These are phyloP conservation scores for Wickerhamiella shivajii DNA, from an alignment of 805 yeast species.

Conservation along the genomic window DNA sequence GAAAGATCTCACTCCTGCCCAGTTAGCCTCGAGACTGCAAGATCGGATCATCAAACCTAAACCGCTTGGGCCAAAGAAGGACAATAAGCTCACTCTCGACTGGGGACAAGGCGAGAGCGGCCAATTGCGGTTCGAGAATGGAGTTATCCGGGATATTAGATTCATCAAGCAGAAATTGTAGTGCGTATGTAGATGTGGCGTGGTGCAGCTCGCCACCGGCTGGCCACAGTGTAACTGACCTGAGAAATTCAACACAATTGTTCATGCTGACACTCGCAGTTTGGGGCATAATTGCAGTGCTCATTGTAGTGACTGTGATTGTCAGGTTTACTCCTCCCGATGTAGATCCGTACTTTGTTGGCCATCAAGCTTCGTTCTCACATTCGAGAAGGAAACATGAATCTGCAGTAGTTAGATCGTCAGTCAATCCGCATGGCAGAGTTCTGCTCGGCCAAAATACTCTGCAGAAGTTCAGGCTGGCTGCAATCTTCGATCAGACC, in stretches of 20 bases:
- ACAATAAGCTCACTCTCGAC: constrained; percentile 16
- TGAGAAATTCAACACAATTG: no score
- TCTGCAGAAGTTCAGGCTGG: constrained; percentile 40
- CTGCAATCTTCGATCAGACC: constrained; percentile 5
- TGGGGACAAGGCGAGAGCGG: constrained; percentile 20
- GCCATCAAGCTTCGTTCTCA: constrained; percentile 48
- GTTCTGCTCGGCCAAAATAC: constrained; percentile 33
- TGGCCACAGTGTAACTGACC: no score
- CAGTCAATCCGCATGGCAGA: constrained; percentile 52
- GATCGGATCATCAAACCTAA: constrained; percentile 16
- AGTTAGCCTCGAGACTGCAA: constrained; percentile 9
- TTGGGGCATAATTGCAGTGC: no score
- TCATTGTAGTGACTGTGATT: no score
- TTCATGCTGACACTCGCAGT: no score
- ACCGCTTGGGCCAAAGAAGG: constrained; percentile 11
- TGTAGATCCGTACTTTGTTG: constrained; percentile 23
- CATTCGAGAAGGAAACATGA: constrained; percentile 52
- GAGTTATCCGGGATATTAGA: background rate
- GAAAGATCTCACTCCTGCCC: constrained; percentile 9
- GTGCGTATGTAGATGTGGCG: no score
- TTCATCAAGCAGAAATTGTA: no score
- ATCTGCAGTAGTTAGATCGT: constrained; percentile 63
- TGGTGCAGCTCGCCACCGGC: no score
- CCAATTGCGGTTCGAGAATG: constrained; percentile 6
- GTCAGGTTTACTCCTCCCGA: constrained; percentile 21